Evolutionary conservation across 202 grass and related monocot genomes (phyloP).

Genomic region (Saccharum hybrid): DNA sequence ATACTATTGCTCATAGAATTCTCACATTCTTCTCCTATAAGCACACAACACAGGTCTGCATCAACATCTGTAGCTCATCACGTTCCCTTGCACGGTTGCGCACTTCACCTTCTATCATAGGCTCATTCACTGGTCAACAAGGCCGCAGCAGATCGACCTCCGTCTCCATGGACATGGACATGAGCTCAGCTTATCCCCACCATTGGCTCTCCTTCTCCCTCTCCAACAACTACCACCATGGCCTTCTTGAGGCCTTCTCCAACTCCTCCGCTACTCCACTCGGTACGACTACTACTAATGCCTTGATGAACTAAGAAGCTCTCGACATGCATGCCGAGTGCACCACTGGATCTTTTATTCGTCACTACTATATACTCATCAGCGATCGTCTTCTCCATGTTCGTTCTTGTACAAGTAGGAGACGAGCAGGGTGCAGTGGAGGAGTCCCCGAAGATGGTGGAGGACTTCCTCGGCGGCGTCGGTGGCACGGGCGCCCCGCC

Average conservation of each 20-base stretch:
- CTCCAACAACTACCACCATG: slow-evolving; percentile 67
- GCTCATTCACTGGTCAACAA: slow-evolving; percentile 12
- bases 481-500: slow-evolving; percentile 15
- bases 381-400: background rate
- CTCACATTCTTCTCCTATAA: slow-evolving; percentile 39
- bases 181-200: slow-evolving; percentile 62
- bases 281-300: slow-evolving; percentile 30
- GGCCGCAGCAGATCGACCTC: background rate
- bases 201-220: slow-evolving; percentile 95
- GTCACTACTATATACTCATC: background rate
- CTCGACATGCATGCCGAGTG: background rate
- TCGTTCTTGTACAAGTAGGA: slow-evolving; percentile 24
- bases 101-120: slow-evolving; percentile 20
- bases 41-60: slow-evolving; percentile 42
- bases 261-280: slow-evolving; percentile 47
- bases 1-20: slow-evolving; percentile 41
- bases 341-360: background rate
- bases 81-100: slow-evolving; percentile 6
- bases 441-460: slow-evolving; percentile 63
- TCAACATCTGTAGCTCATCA: slow-evolving; percentile 35
- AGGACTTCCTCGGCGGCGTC: slow-evolving; percentile 70
- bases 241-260: slow-evolving; percentile 77
- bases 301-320: background rate
- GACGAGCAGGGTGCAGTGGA: slow-evolving; percentile 31
- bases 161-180: slow-evolving; percentile 57